Evolutionary conservation across 1,139 yeast genomes (phyloP), one percentile per base, ranked within the genome.

Genomic region (Hansenula lynferdii): DNA sequence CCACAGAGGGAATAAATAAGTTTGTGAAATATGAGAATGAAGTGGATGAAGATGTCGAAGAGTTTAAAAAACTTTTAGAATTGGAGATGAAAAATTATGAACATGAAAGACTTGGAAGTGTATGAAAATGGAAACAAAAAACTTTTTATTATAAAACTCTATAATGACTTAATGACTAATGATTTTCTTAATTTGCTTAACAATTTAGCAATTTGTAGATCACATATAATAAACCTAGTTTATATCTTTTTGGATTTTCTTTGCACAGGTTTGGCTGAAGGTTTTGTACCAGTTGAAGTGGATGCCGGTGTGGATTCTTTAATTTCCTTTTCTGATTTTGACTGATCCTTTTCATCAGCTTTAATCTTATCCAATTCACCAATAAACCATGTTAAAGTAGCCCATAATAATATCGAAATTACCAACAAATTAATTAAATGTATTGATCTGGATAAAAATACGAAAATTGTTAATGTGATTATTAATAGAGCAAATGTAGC

Each of bases 301-400:
- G 23, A 29, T 14, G 16, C 21, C 23, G 16, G 15, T 14, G 21
- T n/a, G 29, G 22, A 36, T 39, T 35, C 34, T 19, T 32, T 35
- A 11, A 37, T 27, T 25, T 24, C 45, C 17, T 40, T 41, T 36
- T 41, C 36, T 27, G 45, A 48, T 30, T 47, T 56, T 42, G 61
- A 55, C 45, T 72, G 65, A 39, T 65, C 67, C 35, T 66, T 63
- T 34, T 60, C 61, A 52, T 70, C 69, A 48, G 59, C 54, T 59
- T 80, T 75, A 37, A 69, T 76, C 38, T 60, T 60, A 32, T 77
- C 72, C 44, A 89, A 62, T 60, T 92, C 97, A 15, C 60, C 59
- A 18, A 92, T 75, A 56, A 92, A 92, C 98, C 98, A 92, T 7
- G 89, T 75, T 40, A 90, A 82, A 0, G 87, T 70, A 0, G 69